Base-by-base conservation (phyloP, 371 early-diverging fungal species). In the Nematocida sp. region DNA sequence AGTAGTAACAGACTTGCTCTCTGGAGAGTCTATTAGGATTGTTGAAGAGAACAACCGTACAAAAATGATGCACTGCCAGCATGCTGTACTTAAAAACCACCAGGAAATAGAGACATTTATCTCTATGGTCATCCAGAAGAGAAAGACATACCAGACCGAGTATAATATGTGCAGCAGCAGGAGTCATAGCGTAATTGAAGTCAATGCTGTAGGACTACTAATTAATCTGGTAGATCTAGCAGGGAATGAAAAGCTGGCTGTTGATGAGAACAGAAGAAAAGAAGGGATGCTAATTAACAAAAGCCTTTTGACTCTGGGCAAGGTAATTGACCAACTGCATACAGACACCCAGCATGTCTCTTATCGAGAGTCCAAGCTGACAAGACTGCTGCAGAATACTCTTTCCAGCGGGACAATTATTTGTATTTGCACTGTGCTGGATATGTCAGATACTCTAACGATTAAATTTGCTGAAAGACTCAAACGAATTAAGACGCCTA, bases 281-380 rank as follows among this genome's bases (percentile, higher is more conserved):
- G 80, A 86, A 27, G 84, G 85, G 0, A 81, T 84, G 2, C 84
- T 86, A 25, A 89, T 90, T 0, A 88, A 83, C 47, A 81, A 76
- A 58, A 78, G 78, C 29, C 70, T 83, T 21, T 63, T 83, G n/a
- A 78, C 81, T 25, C 67, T 83, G 2, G 80, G 83, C 9, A 80
- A 75, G 15, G 77, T 83, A 45, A 74, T 83, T n/a, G 79, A 81
- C 63, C 78, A 76, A 60, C 49, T 83, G 52, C 49, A 54, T 34
- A 86, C 84, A 55, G 84, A 85, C 19, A 46, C 74, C 9, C 82
- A 79, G 5, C 90, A 89, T 81, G 87, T 90, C 37, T 90, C 91
- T 1, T 93, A 86, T 81, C 88, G 92, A 23, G 91, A 93, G 75
- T 90, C 91, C 5, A 92, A 93, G 78, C 81, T 94, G 43, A 94